Evolutionary conservation across 2,329 filamentous ascomycete species (phyloP).

Genomic region (Trichoderma afroharzianum): DNA sequence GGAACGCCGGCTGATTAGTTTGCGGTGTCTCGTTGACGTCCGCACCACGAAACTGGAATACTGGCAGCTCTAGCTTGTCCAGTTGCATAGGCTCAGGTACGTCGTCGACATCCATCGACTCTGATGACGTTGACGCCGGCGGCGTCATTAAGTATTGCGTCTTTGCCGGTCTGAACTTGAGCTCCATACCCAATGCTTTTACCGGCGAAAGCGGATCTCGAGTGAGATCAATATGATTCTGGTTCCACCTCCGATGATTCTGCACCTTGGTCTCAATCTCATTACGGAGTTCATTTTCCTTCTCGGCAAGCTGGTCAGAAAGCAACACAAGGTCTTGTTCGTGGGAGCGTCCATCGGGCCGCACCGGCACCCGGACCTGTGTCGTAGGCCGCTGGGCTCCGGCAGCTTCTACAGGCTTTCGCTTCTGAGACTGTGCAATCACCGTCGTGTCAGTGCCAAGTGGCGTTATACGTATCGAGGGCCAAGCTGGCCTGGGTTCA

Average conservation of each 20-base stretch:
- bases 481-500: neutral
- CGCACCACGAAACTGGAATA: conserved; percentile 45
- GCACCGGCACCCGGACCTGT: conserved; percentile 66
- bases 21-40: conserved; percentile 36
- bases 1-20: conserved; percentile 62
- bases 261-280: conserved; percentile 84
- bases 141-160: conserved; percentile 68
- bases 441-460: conserved; percentile 35
- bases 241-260: conserved; percentile 89
- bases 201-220: conserved; percentile 79
- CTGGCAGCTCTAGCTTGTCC: conserved; percentile 33
- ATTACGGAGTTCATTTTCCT: conserved; percentile 72
- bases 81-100: conserved; percentile 42
- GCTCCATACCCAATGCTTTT: conserved; percentile 57
- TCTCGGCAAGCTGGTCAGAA: conserved; percentile 73
- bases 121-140: conserved; percentile 53
- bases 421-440: conserved; percentile 61
- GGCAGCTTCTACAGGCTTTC: conserved; percentile 59
- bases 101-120: conserved; percentile 55
- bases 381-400: conserved; percentile 58
- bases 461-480: neutral
- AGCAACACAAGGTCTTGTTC: conserved; percentile 78
- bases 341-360: conserved; percentile 65
- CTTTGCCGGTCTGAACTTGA: conserved; percentile 67
- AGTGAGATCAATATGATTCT: conserved; percentile 83